phyloP scores from a whole-genome alignment of 768 basidiomycete species.

The Hericium coralloides region DNA sequence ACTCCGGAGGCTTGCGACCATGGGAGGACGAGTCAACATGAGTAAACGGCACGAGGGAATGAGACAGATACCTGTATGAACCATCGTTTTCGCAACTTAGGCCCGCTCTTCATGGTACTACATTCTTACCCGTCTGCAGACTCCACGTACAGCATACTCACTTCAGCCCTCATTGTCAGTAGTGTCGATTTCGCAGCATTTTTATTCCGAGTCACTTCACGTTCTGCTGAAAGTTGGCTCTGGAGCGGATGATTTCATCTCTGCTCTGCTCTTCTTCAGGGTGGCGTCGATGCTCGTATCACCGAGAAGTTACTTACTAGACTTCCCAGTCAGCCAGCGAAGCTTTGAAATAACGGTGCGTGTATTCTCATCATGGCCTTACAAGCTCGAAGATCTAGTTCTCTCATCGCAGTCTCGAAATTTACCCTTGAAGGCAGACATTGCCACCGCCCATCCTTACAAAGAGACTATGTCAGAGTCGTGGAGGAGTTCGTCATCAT shows the following conservation, averaged over 20 bases:
- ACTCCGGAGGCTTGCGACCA: too few species aligned
- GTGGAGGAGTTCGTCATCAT: background rate
- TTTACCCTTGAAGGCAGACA: background rate
- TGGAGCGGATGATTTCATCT: constrained; percentile 1
- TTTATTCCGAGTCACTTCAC: background rate
- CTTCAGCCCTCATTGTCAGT: too few species aligned
- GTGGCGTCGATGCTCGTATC: constrained; percentile 5
- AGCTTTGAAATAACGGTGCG: background rate
- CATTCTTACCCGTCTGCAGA: too few species aligned
- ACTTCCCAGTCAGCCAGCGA: background rate
- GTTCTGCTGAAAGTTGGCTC: background rate
- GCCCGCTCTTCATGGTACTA: too few species aligned
- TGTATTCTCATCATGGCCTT: background rate
- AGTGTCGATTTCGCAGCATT: too few species aligned
- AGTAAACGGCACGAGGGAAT: too few species aligned
- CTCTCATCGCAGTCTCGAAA: background rate
- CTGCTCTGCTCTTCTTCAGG: background rate
- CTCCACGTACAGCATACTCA: too few species aligned
- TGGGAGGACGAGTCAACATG: too few species aligned
- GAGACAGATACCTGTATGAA: too few species aligned
- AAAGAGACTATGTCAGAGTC: background rate
- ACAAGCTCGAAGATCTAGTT: background rate
- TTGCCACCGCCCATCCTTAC: background rate
- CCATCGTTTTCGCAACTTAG: too few species aligned
- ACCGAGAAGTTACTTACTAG: constrained; percentile 1